phyloP scores from a whole-genome alignment of 257 asterid genomes.

The Penstemon eatonii region DNA sequence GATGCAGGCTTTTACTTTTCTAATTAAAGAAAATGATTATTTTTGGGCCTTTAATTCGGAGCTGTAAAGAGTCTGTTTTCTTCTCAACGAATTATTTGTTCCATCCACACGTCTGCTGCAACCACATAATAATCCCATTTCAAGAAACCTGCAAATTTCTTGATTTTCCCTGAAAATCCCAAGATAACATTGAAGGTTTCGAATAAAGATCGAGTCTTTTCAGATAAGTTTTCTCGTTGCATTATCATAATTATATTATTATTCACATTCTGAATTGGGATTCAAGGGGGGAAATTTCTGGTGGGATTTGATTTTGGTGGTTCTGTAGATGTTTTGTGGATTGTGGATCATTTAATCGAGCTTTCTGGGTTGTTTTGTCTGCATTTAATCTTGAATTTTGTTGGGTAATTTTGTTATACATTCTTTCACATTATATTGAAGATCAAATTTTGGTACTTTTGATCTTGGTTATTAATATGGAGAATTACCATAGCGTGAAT shows the following conservation, averaged over 20 bases:
- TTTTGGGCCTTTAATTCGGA: constrained; percentile 49
- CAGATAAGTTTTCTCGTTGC: constrained; percentile 40
- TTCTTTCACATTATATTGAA: constrained; percentile 21
- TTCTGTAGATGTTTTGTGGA: constrained; percentile 16
- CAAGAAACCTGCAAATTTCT: constrained; percentile 33
- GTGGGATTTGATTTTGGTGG: background rate
- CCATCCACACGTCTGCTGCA: constrained; percentile 31
- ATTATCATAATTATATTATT: constrained; percentile 23
- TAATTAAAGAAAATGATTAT: constrained; percentile 14
- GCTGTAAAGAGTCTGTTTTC: constrained; percentile 30
- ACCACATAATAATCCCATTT: constrained; percentile 31
- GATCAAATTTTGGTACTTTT: constrained; percentile 29
- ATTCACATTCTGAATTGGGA: constrained; percentile 30
- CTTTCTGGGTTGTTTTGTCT: constrained; percentile 17
- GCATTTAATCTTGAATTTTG: background rate
- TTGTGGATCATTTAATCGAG: constrained; percentile 25
- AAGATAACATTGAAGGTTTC: constrained; percentile 42
- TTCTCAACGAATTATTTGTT: constrained; percentile 26
- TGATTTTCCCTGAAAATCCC: constrained; percentile 37
- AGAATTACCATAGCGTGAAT: constrained; percentile 50
- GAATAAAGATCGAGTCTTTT: constrained; percentile 43
- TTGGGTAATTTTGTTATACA: constrained; percentile 11
- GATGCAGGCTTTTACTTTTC: constrained; percentile 13
- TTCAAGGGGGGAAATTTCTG: constrained; percentile 28
- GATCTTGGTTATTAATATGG: constrained; percentile 50